A percentile compares a stretch with the other conserved stretches of the same genome.
Evolutionary conservation across 768 basidiomycete species (phyloP).

Genomic region (Mycena latifolia): DNA sequence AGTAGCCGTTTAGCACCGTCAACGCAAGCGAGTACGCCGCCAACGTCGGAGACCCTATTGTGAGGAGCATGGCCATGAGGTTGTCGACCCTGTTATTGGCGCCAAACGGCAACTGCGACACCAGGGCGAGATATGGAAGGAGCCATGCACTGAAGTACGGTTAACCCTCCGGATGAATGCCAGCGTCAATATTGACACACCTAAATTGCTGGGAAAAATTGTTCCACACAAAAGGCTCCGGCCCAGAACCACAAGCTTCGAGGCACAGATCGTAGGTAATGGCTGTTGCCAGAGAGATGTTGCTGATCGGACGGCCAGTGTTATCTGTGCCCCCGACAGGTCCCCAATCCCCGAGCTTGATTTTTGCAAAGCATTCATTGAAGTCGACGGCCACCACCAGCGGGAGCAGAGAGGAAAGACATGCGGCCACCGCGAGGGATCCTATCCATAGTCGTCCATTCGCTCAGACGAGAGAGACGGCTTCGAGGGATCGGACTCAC

Average conservation of each 20-base stretch:
- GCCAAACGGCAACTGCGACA: conserved; percentile 57
- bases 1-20: conserved; percentile 50
- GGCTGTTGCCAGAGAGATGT: conserved; percentile 39
- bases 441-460: neutral
- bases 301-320: conserved; percentile 31
- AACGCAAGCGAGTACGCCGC: conserved; percentile 54
- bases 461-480: neutral
- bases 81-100: conserved; percentile 45
- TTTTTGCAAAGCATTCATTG: conserved; percentile 24
- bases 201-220: conserved; percentile 49
- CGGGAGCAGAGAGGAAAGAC: conserved; percentile 3
- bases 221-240: conserved; percentile 41
- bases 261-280: conserved; percentile 42
- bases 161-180: neutral
- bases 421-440: neutral
- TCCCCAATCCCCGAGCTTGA: conserved; percentile 21
- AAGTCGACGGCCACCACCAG: conserved; percentile 28
- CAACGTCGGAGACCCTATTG: conserved; percentile 53
- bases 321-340: conserved; percentile 33
- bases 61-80: conserved; percentile 48
- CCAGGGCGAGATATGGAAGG: conserved; percentile 51
- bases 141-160: conserved; percentile 47
- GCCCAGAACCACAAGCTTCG: conserved; percentile 36
- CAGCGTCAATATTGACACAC: conserved; percentile 3
- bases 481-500: neutral